Evolutionary conservation across 768 basidiomycete genomes (phyloP).

Genomic region (Trametes elegans): DNA sequence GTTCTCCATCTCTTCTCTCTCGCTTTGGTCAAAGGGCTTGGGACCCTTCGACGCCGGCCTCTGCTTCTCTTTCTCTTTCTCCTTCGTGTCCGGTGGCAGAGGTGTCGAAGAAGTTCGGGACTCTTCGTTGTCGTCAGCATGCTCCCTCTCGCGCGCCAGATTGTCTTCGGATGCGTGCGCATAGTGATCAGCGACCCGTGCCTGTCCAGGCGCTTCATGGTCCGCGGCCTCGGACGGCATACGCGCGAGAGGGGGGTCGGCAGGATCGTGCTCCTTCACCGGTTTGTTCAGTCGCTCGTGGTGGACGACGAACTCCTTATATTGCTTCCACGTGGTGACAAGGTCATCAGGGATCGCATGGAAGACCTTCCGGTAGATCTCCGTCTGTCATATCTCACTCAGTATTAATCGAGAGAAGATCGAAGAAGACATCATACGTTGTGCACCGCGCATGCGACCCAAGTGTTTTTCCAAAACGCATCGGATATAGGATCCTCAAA

Average conservation of each 20-base stretch:
- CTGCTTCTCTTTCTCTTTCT: constrained; percentile 40
- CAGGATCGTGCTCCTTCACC: constrained; percentile 41
- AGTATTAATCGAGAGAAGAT: neutral
- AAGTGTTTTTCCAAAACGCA: constrained; percentile 85
- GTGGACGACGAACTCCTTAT: constrained; percentile 77
- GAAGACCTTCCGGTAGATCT: constrained; percentile 95
- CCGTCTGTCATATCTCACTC: constrained; percentile 56
- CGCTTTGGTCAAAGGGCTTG: constrained; percentile 79
- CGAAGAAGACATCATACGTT: constrained; percentile 68
- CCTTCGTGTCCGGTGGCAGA: constrained; percentile 11
- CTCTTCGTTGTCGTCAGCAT: constrained; percentile 14
- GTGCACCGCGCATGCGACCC: constrained; percentile 83
- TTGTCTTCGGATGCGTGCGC: constrained; percentile 21
- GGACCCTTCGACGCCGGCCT: constrained; percentile 45
- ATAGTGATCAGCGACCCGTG: constrained; percentile 19
- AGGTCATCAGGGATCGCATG: constrained; percentile 90
- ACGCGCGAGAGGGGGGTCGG: constrained; percentile 46
- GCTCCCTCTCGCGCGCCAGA: constrained; percentile 20
- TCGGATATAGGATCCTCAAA: constrained; percentile 91
- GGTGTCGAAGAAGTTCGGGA: constrained; percentile 23
- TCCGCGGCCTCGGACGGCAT: constrained; percentile 60
- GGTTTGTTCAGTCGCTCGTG: constrained; percentile 74
- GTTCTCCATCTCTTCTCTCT: constrained; percentile 88
- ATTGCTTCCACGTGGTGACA: constrained; percentile 94
- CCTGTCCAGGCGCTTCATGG: constrained; percentile 30